Evolutionary conservation across 495 filamentous ascomycete genomes (phyloP).

Genomic region (Cenococcum geophilum): DNA sequence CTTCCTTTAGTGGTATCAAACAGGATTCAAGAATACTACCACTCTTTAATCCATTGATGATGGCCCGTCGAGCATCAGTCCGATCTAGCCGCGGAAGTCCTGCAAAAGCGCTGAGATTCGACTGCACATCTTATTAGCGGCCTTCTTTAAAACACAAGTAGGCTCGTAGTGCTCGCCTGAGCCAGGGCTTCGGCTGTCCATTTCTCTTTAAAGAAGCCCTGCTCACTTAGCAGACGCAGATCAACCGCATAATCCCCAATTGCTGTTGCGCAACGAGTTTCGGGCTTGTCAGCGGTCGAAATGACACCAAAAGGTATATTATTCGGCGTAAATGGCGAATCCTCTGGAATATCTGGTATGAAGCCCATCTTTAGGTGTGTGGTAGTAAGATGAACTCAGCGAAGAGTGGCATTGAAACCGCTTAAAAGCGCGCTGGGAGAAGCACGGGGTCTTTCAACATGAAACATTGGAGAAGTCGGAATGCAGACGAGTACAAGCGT

Average conservation of each 20-base stretch:
- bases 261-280: constrained; percentile 27
- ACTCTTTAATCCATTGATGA: constrained; percentile 17
- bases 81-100: constrained; percentile 21
- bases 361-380: not conserved
- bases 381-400: too few species aligned
- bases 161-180: not conserved
- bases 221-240: constrained; percentile 12
- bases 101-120: constrained; percentile 32
- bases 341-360: not conserved
- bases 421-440: too few species aligned
- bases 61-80: constrained; percentile 18
- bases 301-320: constrained; percentile 30
- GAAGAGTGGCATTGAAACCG: too few species aligned
- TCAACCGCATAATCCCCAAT: constrained; percentile 30
- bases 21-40: constrained; percentile 13
- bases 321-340: constrained; percentile 14
- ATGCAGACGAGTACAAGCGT: too few species aligned
- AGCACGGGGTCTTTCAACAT: too few species aligned
- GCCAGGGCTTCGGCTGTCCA: too few species aligned
- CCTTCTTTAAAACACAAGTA: not conserved
- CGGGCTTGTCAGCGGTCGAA: constrained; percentile 10
- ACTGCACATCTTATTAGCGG: constrained; percentile 4
- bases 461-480: too few species aligned
- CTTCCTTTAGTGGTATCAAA: constrained; percentile 22
- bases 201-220: too few species aligned